Evolutionary conservation across 352 stramenopile species (phyloP).

Genomic region (Pythium aquatile): DNA sequence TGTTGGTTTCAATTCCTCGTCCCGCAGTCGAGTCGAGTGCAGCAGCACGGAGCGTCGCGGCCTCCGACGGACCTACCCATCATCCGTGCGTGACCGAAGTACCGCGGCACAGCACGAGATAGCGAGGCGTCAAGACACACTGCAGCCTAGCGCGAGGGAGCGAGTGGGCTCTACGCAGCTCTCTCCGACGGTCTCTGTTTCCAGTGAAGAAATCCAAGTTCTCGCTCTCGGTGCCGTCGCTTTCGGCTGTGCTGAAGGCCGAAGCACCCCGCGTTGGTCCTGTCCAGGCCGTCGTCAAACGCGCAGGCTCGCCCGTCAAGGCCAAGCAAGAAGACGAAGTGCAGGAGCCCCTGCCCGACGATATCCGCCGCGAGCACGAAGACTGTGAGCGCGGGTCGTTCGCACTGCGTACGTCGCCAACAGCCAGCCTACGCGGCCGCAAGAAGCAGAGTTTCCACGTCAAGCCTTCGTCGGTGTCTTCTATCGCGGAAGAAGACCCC

Average conservation of each 20-base stretch:
- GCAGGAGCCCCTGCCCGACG: neutral
- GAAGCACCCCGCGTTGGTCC: neutral
- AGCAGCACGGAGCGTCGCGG: neutral
- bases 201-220: constrained; percentile 30
- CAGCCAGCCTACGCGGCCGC: constrained; percentile 18
- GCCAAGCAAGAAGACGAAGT: constrained; percentile 25
- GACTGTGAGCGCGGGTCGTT: constrained; percentile 22
- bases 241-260: constrained; percentile 6
- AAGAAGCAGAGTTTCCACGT: constrained; percentile 8
- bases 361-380: constrained; percentile 18
- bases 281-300: neutral
- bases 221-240: constrained; percentile 28
- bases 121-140: neutral
- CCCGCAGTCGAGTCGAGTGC: neutral
- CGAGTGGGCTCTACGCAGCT: neutral
- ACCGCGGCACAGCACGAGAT: neutral
- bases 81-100: neutral
- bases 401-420: constrained; percentile 24
- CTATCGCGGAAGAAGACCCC: neutral
- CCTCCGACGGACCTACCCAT: neutral
- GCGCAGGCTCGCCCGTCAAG: constrained; percentile 8
- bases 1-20: neutral
- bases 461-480: neutral
- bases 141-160: neutral
- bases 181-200: neutral